Base-by-base conservation (phyloP, 2,329 filamentous ascomycete genomes). In the Colletotrichum liriopes region DNA sequence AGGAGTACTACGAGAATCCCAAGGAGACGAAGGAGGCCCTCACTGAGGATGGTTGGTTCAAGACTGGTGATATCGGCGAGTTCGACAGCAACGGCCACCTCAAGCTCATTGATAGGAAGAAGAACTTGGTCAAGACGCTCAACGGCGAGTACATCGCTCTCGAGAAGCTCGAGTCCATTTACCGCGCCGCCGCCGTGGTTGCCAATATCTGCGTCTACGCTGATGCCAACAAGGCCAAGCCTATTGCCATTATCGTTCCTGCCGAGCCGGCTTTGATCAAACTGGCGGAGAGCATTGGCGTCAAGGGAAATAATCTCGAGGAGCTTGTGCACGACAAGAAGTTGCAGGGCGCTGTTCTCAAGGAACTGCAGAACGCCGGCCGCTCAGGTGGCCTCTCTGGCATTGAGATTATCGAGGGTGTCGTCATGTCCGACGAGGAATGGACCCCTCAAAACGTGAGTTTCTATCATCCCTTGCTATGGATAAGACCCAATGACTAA, bases 131-230 rank as follows among this genome's bases (percentile, higher is more conserved):
- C 84, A 95, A 95, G 90, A 95, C 93, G 3, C 86, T 93, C 68
- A 93, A 93, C 77, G 93, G 93, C 78, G 93, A 95, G 84, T 95
- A 95, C 83, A 94, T 95, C 81, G 93, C 93, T 3, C 86, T 95
- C 14, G 93, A 95, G 87, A 95, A 93, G 82, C 85, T 88, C 68
- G 86, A 88, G 80, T 86, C 86, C 23, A 80, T 87, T 72, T 88
- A 88, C 81, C 86, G 87, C 29, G 84, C 87, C 32, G 81, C 85
- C 6, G 76, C 79, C 20, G 82, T 89, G 11, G 87, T 89, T 14
- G 85, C 82, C 74, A 89, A 89, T 77, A 89, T 89, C 73, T 89
- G 87, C 80, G 86, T 89, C 29, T 87, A 89, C 73, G 87, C 87
- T 67, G 86, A 88, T 73, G 77, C 82, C 65, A 82, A 83, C 67